Percentiles rank a stretch among this genome's conserved stretches.
phyloP scores from a whole-genome alignment of 2,329 filamentous ascomycete species.

The Colletotrichum sp. region DNA sequence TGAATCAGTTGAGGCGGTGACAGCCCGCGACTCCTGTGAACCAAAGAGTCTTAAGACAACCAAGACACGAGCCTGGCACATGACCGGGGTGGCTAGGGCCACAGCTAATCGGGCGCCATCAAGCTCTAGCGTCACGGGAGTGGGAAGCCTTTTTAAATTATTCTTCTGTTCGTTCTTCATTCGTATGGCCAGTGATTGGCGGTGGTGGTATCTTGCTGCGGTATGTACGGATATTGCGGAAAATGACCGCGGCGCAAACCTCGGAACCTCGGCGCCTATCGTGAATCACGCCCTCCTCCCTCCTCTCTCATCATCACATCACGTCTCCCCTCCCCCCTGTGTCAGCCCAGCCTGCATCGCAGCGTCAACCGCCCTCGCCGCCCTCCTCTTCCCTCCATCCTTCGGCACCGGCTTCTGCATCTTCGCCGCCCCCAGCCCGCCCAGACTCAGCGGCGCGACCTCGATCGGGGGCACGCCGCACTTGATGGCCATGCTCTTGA shows the following conservation, averaged over 20 bases:
- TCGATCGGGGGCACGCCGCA: slow-evolving; percentile 14
- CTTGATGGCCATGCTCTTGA: slow-evolving; percentile 12
- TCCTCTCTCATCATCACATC: not conserved
- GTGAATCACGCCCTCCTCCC: not conserved
- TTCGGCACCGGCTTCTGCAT: not conserved
- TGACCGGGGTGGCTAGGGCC: slow-evolving; percentile 10
- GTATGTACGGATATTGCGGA: not conserved
- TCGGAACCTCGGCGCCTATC: not conserved
- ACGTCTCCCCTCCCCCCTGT: not conserved
- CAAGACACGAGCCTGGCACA: not conserved
- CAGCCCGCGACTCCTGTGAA: not conserved
- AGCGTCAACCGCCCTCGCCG: not conserved
- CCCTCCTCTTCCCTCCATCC: not conserved
- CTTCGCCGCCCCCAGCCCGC: slow-evolving; percentile 2
- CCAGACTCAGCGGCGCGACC: slow-evolving; percentile 11
- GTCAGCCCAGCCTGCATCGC: not conserved
- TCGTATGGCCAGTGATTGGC: not conserved
- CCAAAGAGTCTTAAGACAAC: not conserved
- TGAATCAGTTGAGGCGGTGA: not conserved
- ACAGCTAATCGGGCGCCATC: slow-evolving; percentile 3
- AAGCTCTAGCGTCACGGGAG: not conserved
- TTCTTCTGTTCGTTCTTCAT: not conserved
- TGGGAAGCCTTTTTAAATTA: not conserved
- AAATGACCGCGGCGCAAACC: not conserved
- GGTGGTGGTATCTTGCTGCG: not conserved